Evolutionary conservation across 2,329 filamentous ascomycete genomes (phyloP), one percentile per base, ranked within the genome.

Genomic region (Passalora sequoiae): DNA sequence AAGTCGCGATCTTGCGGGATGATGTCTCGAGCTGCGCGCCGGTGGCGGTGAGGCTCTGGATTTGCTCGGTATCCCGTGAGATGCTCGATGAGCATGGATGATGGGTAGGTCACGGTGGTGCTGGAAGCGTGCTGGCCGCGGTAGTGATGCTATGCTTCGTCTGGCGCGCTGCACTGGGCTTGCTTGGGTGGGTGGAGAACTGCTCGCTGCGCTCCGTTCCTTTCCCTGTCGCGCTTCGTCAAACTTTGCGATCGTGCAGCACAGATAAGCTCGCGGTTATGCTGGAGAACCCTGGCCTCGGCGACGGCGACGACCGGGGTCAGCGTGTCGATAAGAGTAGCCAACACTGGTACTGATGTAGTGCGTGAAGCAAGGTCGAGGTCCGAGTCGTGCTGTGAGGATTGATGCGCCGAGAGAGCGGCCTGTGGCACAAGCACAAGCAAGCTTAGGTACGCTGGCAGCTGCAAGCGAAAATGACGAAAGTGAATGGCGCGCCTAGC

Each of bases 11-110:
- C 38, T 42, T 39, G 44, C 46, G 53, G 47, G 45, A 36, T 43
- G 47, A 37, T 48, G 49, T 50, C 46, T 52, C 50, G 51, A 42
- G 41, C 33, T 41, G 50, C 53, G 51, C 47, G 50, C 51, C 50
- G 48, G 56, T 54, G 55, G 56, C 56, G 56, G 56, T 59, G 55
- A 55, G 53, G 43, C 36, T 20, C 33, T 54, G 52, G 53, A 55
- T 50, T 54, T 54, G 44, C 49, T 59, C 53, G 54, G 56, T 25
- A 20, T 32, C 28, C 37, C 43, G 24, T 27, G 12, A 12, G 19
- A 12, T 40, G 49, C 43, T 37, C 38, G 30, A 29, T 29, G 44
- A 45, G 38, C 53, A 55, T 57, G 48, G 49, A 46, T 36, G 9
- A 20, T 5, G n/a, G 50, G 41, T 13, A 5, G 10, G 13, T 10